Evolutionary conservation across 345 rosid species (phyloP).

Genomic region (Carallia brachiata): DNA sequence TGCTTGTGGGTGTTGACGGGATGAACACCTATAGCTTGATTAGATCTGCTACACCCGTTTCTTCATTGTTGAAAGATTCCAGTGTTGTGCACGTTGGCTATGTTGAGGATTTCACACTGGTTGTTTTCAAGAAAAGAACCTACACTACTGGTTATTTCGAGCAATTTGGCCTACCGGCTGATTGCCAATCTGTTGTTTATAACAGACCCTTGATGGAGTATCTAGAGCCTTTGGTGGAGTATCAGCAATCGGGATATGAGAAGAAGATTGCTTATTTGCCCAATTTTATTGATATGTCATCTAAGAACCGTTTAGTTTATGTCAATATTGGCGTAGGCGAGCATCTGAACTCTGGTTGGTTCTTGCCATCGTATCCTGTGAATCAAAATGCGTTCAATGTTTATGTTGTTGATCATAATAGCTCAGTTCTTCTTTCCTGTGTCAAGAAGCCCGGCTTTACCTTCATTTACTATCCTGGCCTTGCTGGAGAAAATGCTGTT

Average conservation of each 20-base stretch:
- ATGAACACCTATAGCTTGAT: conserved; percentile 57
- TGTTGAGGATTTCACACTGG: conserved; percentile 54
- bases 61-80: conserved; percentile 66
- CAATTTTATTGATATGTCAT: conserved; percentile 44
- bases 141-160: conserved; percentile 37
- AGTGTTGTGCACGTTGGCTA: conserved; percentile 61
- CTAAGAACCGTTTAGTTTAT: conserved; percentile 54
- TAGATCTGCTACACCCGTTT: conserved; percentile 70
- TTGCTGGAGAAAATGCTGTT: conserved; percentile 38
- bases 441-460: conserved; percentile 68
- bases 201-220: conserved; percentile 42
- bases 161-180: conserved; percentile 49
- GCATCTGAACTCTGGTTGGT: conserved; percentile 55
- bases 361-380: conserved; percentile 70
- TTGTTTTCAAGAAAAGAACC: conserved; percentile 60
- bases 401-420: conserved; percentile 76
- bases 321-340: conserved; percentile 65
- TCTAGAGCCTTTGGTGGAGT: conserved; percentile 64
- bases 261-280: conserved; percentile 59
- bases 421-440: conserved; percentile 68
- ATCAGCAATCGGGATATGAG: conserved; percentile 40
- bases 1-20: conserved; percentile 55
- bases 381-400: conserved; percentile 52
- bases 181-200: conserved; percentile 52
- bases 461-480: conserved; percentile 82